These are phyloP conservation scores for Leccinum cinnamomeum DNA, from an alignment of 1,284 basidiomycete genomes.

Conservation along the genomic window DNA sequence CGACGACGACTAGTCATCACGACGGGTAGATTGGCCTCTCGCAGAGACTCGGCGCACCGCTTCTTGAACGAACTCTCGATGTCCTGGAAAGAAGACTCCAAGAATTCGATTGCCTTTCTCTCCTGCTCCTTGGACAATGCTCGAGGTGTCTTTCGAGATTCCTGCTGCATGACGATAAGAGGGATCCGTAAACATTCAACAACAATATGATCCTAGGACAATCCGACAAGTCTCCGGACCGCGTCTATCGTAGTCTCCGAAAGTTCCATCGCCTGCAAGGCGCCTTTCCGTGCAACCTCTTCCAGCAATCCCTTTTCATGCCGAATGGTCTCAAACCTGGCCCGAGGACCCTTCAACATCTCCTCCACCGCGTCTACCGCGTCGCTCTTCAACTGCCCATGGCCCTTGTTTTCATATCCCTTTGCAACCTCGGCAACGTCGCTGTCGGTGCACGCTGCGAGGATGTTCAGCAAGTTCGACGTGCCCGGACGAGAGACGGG, in stretches of 20 bases:
- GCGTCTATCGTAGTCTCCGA: slow-evolving; percentile 37
- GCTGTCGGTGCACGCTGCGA: slow-evolving; percentile 64
- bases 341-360: slow-evolving; percentile 66
- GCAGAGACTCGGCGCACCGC: slow-evolving; percentile 47
- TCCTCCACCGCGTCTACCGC: slow-evolving; percentile 75
- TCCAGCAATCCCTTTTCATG: slow-evolving; percentile 63
- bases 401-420: slow-evolving; percentile 57
- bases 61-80: slow-evolving; percentile 69
- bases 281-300: slow-evolving; percentile 65
- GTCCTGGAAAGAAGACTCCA: slow-evolving; percentile 63
- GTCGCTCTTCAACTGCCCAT: slow-evolving; percentile 68
- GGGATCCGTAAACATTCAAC: slow-evolving; percentile 16
- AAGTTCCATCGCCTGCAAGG: slow-evolving; percentile 57
- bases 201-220: slow-evolving; percentile 38
- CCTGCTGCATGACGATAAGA: neutral
- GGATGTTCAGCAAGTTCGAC: slow-evolving; percentile 80
- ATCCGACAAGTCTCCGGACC: slow-evolving; percentile 64
- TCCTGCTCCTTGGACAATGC: slow-evolving; percentile 57
- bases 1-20: neutral
- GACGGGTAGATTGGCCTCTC: neutral
- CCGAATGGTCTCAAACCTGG: slow-evolving; percentile 65
- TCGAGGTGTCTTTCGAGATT: neutral
- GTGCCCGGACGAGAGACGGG: slow-evolving; percentile 77
- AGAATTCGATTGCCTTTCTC: slow-evolving; percentile 56
- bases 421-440: slow-evolving; percentile 48